Evolutionary conservation across 1,284 basidiomycete species (phyloP).

Genomic region (Xerocomus minutiporus): DNA sequence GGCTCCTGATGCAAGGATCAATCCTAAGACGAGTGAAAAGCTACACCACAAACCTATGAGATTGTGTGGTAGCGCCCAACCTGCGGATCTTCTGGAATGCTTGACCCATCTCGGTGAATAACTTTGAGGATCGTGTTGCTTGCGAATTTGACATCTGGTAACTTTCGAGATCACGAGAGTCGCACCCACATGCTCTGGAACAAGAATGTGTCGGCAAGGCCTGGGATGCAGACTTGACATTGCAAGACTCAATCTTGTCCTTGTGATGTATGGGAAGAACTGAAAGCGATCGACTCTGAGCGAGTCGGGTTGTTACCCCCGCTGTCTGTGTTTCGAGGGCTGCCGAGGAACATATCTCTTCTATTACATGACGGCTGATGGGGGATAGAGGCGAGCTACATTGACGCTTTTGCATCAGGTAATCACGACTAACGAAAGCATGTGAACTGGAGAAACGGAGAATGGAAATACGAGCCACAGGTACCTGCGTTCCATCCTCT

Average conservation of each 20-base stretch:
- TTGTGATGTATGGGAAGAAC: background rate
- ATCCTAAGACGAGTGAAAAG: background rate
- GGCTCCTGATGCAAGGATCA: conserved; percentile 9
- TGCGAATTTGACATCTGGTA: background rate
- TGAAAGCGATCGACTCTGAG: background rate
- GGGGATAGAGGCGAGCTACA: conserved; percentile 17
- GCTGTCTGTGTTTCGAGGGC: background rate
- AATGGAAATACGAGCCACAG: background rate
- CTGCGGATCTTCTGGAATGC: background rate
- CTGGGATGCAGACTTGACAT: background rate
- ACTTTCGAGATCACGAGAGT: background rate
- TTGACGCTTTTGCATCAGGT: background rate
- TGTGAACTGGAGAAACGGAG: background rate
- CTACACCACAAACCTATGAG: conserved; percentile 10
- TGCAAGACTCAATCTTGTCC: background rate
- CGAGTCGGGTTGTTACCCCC: background rate
- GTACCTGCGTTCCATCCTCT: conserved; percentile 13
- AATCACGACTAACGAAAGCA: conserved; percentile 5
- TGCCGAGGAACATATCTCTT: conserved; percentile 15
- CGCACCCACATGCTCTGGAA: background rate
- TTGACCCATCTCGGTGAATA: background rate
- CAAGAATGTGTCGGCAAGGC: background rate
- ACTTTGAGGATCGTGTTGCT: background rate
- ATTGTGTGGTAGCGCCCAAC: background rate
- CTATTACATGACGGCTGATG: conserved; percentile 15